These are phyloP conservation scores for Omphalotus guepiniiformis DNA, from an alignment of 768 basidiomycete species.

Conservation along the genomic window DNA sequence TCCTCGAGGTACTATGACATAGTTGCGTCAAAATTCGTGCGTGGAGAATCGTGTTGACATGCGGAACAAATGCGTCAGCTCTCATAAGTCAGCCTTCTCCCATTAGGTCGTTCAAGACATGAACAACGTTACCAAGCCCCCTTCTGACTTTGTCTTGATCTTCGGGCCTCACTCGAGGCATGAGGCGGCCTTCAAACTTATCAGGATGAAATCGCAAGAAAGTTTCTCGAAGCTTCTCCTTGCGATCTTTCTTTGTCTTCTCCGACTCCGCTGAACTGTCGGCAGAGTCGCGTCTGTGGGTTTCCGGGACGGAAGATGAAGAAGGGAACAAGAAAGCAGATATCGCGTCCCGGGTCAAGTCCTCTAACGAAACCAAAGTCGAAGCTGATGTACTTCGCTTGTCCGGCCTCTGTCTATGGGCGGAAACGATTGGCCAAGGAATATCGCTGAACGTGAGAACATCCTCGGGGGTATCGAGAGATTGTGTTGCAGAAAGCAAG, in stretches of 20 bases:
- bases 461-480: conserved; percentile 15
- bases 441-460: conserved; percentile 51
- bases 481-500: conserved; percentile 32
- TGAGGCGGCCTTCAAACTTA: conserved; percentile 74
- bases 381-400: conserved; percentile 13
- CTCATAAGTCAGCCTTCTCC: conserved; percentile 21
- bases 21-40: too few species aligned
- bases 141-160: conserved; percentile 52
- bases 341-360: conserved; percentile 53
- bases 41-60: too few species aligned
- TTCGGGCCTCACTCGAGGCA: conserved; percentile 40
- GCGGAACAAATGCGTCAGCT: too few species aligned
- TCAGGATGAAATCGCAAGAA: conserved; percentile 77
- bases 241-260: conserved; percentile 46
- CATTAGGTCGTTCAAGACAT: conserved; percentile 58
- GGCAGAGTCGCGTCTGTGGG: neutral
- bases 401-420: conserved; percentile 23
- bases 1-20: too few species aligned
- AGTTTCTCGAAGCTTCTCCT: conserved; percentile 62
- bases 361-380: conserved; percentile 31
- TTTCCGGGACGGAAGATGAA: neutral
- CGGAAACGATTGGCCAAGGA: conserved; percentile 64
- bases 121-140: conserved; percentile 59
- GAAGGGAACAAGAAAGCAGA: conserved; percentile 50
- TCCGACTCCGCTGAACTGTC: conserved; percentile 25